phyloP scores from a whole-genome alignment of 148 eudicot genomes.

The Pharnaceum exiguum region DNA sequence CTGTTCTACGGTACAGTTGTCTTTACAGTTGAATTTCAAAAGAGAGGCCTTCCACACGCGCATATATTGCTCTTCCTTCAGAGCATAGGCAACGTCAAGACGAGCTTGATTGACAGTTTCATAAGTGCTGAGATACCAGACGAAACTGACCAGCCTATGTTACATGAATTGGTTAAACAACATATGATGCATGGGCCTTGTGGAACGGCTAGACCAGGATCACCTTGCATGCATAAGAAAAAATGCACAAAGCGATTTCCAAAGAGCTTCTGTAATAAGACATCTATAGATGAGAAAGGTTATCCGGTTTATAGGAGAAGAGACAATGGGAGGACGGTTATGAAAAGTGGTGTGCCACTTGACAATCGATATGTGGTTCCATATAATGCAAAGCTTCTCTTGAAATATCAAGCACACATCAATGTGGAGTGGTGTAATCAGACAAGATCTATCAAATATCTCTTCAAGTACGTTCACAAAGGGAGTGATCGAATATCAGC shows the following conservation, averaged over 20 bases:
- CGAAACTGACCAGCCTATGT: background rate
- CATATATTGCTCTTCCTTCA: too few species aligned
- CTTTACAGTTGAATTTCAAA: too few species aligned
- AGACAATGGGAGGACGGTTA: background rate
- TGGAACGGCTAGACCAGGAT: background rate
- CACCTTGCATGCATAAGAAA: slow-evolving; percentile 2
- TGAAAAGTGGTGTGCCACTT: background rate
- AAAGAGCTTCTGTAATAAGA: background rate
- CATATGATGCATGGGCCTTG: background rate
- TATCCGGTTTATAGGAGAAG: slow-evolving; percentile 3
- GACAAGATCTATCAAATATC: background rate
- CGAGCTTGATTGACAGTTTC: background rate
- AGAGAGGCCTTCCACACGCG: too few species aligned
- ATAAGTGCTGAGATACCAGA: slow-evolving; percentile 1
- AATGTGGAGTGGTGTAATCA: background rate
- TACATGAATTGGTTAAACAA: background rate
- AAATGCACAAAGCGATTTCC: slow-evolving; percentile 1
- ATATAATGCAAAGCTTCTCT: background rate
- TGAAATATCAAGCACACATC: background rate
- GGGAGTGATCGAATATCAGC: background rate
- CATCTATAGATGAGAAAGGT: background rate
- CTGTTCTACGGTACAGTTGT: too few species aligned
- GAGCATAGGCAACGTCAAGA: too few species aligned
- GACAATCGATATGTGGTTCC: slow-evolving; percentile 2
- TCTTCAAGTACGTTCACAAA: background rate